Conservation (phyloP, 805 yeast genomes). For the Saturnispora saitoi region DNA sequence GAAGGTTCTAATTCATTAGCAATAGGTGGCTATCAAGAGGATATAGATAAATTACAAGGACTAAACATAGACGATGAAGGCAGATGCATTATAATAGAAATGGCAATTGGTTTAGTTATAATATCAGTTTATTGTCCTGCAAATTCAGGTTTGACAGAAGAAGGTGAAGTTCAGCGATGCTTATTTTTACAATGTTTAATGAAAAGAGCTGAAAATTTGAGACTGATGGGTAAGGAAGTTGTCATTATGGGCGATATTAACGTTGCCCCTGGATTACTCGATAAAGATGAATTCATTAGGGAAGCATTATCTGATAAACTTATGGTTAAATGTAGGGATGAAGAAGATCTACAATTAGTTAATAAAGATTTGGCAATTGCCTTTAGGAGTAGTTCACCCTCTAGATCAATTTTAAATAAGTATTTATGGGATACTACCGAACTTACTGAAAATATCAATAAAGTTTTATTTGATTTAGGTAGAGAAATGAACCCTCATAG, state of each 20-base stretch:
- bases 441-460: constrained; percentile 26
- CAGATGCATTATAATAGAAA: constrained; percentile 66
- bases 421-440: constrained; percentile 27
- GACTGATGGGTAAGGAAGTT: constrained; percentile 53
- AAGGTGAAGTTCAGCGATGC: constrained; percentile 51
- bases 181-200: constrained; percentile 53
- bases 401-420: constrained; percentile 39
- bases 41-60: constrained; percentile 26
- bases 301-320: constrained; percentile 33
- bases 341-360: constrained; percentile 27
- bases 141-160: constrained; percentile 62
- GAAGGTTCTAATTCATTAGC: constrained; percentile 15
- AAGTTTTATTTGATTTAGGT: constrained; percentile 49
- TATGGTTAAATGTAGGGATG: constrained; percentile 20
- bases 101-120: constrained; percentile 52
- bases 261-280: constrained; percentile 70
- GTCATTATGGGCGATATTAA: constrained; percentile 86
- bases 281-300: constrained; percentile 63
- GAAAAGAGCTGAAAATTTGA: constrained; percentile 49
- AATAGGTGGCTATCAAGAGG: constrained; percentile 67
- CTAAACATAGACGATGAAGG: constrained; percentile 75
- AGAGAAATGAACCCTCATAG: constrained; percentile 49
- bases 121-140: constrained; percentile 86
- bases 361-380: constrained; percentile 25
- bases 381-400: constrained; percentile 34